These are phyloP conservation scores for Phytopythium oedochilum DNA, from an alignment of 352 stramenopile genomes.

Conservation along the genomic window DNA sequence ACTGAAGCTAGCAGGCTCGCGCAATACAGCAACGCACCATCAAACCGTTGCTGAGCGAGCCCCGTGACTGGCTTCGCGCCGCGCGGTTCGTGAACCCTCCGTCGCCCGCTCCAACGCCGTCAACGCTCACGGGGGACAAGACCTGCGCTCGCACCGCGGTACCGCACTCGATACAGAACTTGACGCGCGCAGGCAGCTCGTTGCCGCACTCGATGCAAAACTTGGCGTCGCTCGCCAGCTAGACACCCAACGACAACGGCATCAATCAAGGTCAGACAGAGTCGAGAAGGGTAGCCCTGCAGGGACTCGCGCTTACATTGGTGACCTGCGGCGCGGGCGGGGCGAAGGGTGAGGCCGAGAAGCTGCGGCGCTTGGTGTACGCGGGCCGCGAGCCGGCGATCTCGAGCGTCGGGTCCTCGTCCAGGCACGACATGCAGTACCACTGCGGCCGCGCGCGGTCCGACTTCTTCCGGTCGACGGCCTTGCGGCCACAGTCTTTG, in stretches of 20 bases:
- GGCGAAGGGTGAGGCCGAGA: conserved; percentile 37
- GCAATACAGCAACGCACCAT: conserved; percentile 21
- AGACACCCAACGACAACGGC: too few species aligned
- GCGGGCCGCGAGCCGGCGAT: conserved; percentile 40
- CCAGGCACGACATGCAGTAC: conserved; percentile 71
- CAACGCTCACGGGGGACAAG: conserved; percentile 39
- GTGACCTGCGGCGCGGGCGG: conserved; percentile 33
- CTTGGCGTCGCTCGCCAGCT: conserved; percentile 65
- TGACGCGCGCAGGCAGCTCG: conserved; percentile 67
- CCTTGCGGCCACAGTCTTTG: conserved; percentile 81
- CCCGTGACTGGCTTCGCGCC: conserved; percentile 34
- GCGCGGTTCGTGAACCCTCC: conserved; percentile 15
- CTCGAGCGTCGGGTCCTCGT: conserved; percentile 65
- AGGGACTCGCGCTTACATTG: conserved; percentile 48
- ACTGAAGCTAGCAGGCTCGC: not conserved
- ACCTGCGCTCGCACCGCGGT: conserved; percentile 54
- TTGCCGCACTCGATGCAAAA: conserved; percentile 86
- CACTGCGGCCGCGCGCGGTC: conserved; percentile 64
- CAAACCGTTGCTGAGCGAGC: conserved; percentile 38
- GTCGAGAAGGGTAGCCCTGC: not conserved
- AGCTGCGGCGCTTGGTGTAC: conserved; percentile 58
- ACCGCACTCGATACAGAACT: conserved; percentile 86
- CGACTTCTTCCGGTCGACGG: conserved; percentile 51
- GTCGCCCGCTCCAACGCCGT: conserved; percentile 17
- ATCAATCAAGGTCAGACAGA: conserved; percentile 12